Percentiles rank a stretch among this genome's conserved stretches.
These are phyloP conservation scores for Ilyonectria mors-panacis DNA, from an alignment of 2,329 filamentous ascomycete genomes.

Conservation along the genomic window DNA sequence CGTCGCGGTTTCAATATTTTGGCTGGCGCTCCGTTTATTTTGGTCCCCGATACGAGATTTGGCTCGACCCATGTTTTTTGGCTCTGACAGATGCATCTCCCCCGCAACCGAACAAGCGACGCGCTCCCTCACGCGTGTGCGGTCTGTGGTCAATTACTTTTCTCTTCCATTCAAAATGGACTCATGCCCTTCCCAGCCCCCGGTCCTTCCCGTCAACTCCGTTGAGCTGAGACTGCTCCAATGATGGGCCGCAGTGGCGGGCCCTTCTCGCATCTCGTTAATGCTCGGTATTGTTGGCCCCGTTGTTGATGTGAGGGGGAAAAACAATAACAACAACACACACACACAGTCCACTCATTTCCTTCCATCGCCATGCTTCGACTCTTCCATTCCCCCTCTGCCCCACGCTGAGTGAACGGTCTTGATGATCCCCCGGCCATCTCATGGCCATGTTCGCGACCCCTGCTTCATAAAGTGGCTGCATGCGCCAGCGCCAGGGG, in stretches of 20 bases:
- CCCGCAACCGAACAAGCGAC: constrained; percentile 42
- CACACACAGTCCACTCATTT: constrained; percentile 19
- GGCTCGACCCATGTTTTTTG: constrained; percentile 39
- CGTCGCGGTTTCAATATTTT: constrained; percentile 34
- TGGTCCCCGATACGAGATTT: constrained; percentile 37
- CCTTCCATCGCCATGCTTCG: constrained; percentile 17
- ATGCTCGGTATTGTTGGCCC: constrained; percentile 17
- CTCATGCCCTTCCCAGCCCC: constrained; percentile 20
- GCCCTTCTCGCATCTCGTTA: constrained; percentile 35
- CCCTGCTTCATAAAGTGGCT: constrained; percentile 52
- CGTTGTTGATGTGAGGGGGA: constrained; percentile 21
- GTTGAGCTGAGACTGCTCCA: constrained; percentile 25
- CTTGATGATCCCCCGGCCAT: constrained; percentile 44
- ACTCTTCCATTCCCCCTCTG: constrained; percentile 24
- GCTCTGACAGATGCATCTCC: constrained; percentile 38
- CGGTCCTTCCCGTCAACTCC: constrained; percentile 22
- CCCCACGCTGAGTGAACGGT: constrained; percentile 23
- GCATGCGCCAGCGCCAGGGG: constrained; percentile 49
- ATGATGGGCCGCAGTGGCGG: constrained; percentile 31
- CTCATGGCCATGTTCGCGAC: constrained; percentile 43
- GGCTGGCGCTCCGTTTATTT: constrained; percentile 33
- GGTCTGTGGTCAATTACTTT: constrained; percentile 19
- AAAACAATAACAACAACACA: constrained; percentile 25
- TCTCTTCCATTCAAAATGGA: constrained; percentile 10
- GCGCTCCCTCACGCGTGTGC: constrained; percentile 40